Evolutionary conservation across 306 rosid species (phyloP), one percentile per base, ranked within the genome.

Genomic region (Gastrolobium villosum): DNA sequence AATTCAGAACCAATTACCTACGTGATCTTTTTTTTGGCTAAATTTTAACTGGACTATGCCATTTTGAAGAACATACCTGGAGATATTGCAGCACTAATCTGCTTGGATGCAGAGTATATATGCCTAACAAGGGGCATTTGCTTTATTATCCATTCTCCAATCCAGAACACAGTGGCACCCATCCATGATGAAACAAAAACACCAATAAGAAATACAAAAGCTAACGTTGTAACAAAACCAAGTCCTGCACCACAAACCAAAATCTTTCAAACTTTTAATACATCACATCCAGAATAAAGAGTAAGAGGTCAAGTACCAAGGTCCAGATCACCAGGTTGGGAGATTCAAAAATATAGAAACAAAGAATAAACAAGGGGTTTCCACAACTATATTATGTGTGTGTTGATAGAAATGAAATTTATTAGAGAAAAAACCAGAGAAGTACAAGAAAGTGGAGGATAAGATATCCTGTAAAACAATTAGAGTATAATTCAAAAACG

Each of bases 91-190:
- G 97, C 82, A 82, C 97, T 94, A 50, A 94, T 92, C 83, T 94
- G 97, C 84, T 94, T 92, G 82, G 98, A 94, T 32, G 97, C 98
- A 4, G 98, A 89, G 81, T 94, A 94, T 43, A 92, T 81, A 77
- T 94, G 96, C 86, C 88, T 89, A 69, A 94, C 93, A 75, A 93
- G 88, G 78, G 98, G 98, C 98, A 94, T 92, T 82, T 78, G 86
- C 91, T 90, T 90, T 77, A 92, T 94, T 65, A 94, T 77, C 96
- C 97, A 94, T 84, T 92, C 97, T 81, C 98, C 98, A 68, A 92
- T 73, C 82, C 90, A 90, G 86, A 92, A 86, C 72, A 94, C 86
- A 52, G 97, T 85, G 70, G 94, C 92, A 59, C 98, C 97, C 91
- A 90, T 85, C 98, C 96, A 94, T 31, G 96, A 92, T 3, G 97